Evolutionary conservation across 1,139 yeast species (phyloP), one percentile per base, ranked within the genome.

Genomic region (Candida sanyaensis): DNA sequence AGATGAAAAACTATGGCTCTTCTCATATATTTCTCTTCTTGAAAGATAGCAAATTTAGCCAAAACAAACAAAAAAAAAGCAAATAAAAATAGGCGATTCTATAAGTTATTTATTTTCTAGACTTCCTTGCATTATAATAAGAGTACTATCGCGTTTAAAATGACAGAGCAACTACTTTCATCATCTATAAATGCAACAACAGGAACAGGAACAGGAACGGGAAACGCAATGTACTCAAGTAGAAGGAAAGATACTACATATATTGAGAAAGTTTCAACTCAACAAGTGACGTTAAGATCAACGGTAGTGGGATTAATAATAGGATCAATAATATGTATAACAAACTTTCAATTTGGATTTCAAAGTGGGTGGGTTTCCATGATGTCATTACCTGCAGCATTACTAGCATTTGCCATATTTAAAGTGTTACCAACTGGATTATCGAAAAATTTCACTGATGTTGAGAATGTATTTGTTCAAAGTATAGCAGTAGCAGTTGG

Each of bases 361-460:
- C 99, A 93, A 62, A 92, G 97, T 0, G 99, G 99, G 1, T 93
- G 99, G 99, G 97, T 93, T 1, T 90, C 97, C 7, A 93, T 93
- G 99, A 93, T 93, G 99, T 88, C 96, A n/a, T 72, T 93, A 48
- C 98, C 99, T 0, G 87, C 97, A 6, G 97, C 98, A 0, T 68
- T 93, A 45, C 67, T 93, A 23, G 97, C 96, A 1, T 92, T 83
- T 66, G 88, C 97, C 0, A 71, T 87, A 24, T 93, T 92, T 69
- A 86, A 83, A 56, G 58, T 80, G 3, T 74, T 81, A 46, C 77
- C 73, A 37, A 80, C 59, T 57, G 71, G 64, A 48, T 5, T 41
- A 6, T 21, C 43, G 7, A 52, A 54, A 29, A 75, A 77, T 7
- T 89, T 93, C 63, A 80, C 96, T 1, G 97, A 91, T 53, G 97